phyloP scores from a whole-genome alignment of 1,284 basidiomycete genomes.

The Ceratobasidium sp. region DNA sequence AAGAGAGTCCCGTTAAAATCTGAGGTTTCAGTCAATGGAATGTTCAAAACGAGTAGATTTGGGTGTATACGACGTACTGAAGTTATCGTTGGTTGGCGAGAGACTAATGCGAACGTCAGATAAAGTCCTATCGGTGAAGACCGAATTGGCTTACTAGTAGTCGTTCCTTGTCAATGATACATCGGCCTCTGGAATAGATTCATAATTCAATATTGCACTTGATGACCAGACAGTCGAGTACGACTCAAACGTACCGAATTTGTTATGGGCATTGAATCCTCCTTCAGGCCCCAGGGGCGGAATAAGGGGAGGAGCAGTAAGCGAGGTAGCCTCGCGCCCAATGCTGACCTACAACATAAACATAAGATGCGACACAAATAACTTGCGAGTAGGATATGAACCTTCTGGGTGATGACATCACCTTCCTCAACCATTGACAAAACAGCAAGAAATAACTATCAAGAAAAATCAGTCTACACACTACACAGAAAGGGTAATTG shows the following conservation, averaged over 20 bases:
- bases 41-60: background rate
- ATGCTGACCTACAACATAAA: background rate
- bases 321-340: background rate
- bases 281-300: background rate
- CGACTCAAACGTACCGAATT: background rate
- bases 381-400: background rate
- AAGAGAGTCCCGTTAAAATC: background rate
- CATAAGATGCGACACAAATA: too few species aligned
- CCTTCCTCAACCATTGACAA: background rate
- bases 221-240: too few species aligned
- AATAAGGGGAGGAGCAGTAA: background rate
- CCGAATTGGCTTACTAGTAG: background rate
- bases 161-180: background rate
- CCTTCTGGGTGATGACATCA: slow-evolving; percentile 2
- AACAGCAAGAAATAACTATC: background rate
- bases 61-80: slow-evolving; percentile 15
- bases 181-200: background rate
- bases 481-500: background rate
- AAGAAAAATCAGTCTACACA: background rate
- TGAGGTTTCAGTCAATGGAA: background rate
- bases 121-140: background rate
- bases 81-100: slow-evolving; percentile 2
- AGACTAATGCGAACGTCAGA: background rate
- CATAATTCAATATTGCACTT: background rate
- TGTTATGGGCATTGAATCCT: background rate